These are phyloP conservation scores for Onygenales sp. DNA, from an alignment of 2,329 filamentous ascomycete species.

Conservation along the genomic window DNA sequence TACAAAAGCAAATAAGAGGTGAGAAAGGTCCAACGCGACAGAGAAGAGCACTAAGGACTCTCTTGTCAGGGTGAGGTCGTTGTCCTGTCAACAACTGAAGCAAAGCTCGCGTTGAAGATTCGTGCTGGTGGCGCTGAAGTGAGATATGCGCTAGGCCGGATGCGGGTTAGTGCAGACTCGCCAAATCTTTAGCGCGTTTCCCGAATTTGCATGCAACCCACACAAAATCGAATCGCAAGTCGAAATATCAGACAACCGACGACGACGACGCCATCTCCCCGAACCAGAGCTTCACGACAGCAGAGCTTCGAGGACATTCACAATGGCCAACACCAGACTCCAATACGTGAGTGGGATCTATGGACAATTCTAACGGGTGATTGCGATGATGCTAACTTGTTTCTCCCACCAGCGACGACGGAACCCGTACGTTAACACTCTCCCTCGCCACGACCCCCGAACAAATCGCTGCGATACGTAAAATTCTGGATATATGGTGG, in stretches of 20 bases:
- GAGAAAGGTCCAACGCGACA: neutral
- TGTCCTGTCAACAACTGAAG: slow-evolving; percentile 1
- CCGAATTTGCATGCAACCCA: slow-evolving; percentile 32
- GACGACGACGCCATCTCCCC: slow-evolving; percentile 33
- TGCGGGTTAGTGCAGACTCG: slow-evolving; percentile 24
- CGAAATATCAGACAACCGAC: slow-evolving; percentile 34
- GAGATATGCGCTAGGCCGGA: slow-evolving; percentile 15
- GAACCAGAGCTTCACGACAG: slow-evolving; percentile 26
- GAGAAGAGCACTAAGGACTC: neutral
- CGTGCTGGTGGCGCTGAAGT: slow-evolving; percentile 25
- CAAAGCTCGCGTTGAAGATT: slow-evolving; percentile 10
- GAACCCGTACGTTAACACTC: slow-evolving; percentile 58
- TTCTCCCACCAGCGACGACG: slow-evolving; percentile 55
- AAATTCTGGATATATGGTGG: neutral
- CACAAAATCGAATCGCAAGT: slow-evolving; percentile 30
- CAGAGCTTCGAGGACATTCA: slow-evolving; percentile 37
- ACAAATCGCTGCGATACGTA: neutral
- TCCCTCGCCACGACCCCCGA: slow-evolving; percentile 2
- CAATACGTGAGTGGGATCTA: slow-evolving; percentile 33
- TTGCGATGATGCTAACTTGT: slow-evolving; percentile 18
- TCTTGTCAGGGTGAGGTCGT: neutral
- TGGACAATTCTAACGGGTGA: neutral
- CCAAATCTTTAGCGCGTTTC: slow-evolving; percentile 30
- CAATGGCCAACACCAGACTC: slow-evolving; percentile 45
- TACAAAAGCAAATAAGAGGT: neutral